Conservation (phyloP, 495 filamentous ascomycete genomes). For the Talaromyces trachyspermus region DNA sequence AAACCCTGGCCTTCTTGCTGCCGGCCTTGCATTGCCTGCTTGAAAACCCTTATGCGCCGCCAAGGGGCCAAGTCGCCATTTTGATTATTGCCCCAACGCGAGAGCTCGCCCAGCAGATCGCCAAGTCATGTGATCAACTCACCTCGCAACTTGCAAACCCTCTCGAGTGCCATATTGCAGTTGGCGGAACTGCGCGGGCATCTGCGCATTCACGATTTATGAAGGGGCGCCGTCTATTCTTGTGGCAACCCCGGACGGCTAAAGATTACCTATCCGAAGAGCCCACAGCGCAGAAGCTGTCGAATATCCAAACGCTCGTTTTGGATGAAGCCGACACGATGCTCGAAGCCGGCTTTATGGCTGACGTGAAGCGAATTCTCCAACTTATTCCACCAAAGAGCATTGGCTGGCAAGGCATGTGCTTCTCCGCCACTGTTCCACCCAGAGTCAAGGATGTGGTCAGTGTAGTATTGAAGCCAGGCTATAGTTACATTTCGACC, state of each 20-base stretch:
- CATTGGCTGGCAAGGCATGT: slow-evolving; percentile 58
- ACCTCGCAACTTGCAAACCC: slow-evolving; percentile 32
- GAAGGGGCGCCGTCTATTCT: slow-evolving; percentile 40
- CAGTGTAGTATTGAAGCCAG: slow-evolving; percentile 44
- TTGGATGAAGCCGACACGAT: slow-evolving; percentile 64
- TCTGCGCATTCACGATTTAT: slow-evolving; percentile 38
- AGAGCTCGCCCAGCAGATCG: slow-evolving; percentile 61
- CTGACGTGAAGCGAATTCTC: slow-evolving; percentile 51
- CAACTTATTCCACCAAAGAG: slow-evolving; percentile 48
- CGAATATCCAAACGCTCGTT: slow-evolving; percentile 49
- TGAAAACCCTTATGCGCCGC: slow-evolving; percentile 15
- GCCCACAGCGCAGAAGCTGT: slow-evolving; percentile 32
- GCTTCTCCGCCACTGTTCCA: slow-evolving; percentile 64
- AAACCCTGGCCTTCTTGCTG: slow-evolving; percentile 72
- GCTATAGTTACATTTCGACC: slow-evolving; percentile 55
- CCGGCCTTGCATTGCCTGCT: slow-evolving; percentile 66
- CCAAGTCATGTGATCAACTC: slow-evolving; percentile 47
- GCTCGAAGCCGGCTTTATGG: slow-evolving; percentile 55
- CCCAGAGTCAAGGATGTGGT: slow-evolving; percentile 55
- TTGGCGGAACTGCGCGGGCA: slow-evolving; percentile 46
- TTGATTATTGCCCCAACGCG: slow-evolving; percentile 59
- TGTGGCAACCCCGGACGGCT: slow-evolving; percentile 44
- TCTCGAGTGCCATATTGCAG: slow-evolving; percentile 45
- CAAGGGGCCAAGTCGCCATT: slow-evolving; percentile 47
- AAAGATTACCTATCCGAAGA: slow-evolving; percentile 51